Evolutionary conservation across 352 stramenopile genomes (phyloP), one percentile per base, ranked within the genome.

Genomic region (Ophiocytium majus): DNA sequence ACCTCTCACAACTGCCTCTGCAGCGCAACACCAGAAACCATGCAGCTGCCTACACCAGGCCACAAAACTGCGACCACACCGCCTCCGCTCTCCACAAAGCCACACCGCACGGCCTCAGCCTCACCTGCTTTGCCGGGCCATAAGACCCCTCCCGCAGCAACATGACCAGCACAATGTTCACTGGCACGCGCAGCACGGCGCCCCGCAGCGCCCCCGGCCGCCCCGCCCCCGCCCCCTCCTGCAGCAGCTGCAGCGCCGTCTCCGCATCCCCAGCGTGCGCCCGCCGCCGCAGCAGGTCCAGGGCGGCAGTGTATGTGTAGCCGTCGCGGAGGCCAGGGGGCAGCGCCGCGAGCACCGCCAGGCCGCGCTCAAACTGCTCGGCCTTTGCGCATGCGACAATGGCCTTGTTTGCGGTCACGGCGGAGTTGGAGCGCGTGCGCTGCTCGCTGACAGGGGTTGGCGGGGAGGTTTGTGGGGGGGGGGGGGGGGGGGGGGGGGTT

Each of bases 321-420:
- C 66, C 66, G 35, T 78, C 66, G 66, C 66, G 66, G 5, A 17
- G 35, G 35, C 35, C 14, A 5, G 66, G 17, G 5, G 66, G 66
- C 35, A 78, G 32, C 32, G 66, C 32, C 66, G 32, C 66, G 5
- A 78, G 35, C 35, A 78, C 35, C 32, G 66, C 66, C 66, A 78
- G 32, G 32, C 66, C 66, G 32, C 35, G 32, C 32, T 78, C 35
- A 17, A 17, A 78, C 32, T 5, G 5, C 5, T 17, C 66, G 5
- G 35, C 66, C 35, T 43, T 78, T 43, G 66, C 66, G 35, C 66
- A 78, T 17, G 66, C 66, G 5, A 14, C 35, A 14, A 78, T 78
- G 32, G 66, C 66, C 35, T 78, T 78, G 66, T 78, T 78, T 5
- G 66, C 66, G 5, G 35, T 78, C 14, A 78, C 66, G 5, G 35